Base-by-base conservation (phyloP, 2,329 filamentous ascomycete species). In the Fusarium hostae region DNA sequence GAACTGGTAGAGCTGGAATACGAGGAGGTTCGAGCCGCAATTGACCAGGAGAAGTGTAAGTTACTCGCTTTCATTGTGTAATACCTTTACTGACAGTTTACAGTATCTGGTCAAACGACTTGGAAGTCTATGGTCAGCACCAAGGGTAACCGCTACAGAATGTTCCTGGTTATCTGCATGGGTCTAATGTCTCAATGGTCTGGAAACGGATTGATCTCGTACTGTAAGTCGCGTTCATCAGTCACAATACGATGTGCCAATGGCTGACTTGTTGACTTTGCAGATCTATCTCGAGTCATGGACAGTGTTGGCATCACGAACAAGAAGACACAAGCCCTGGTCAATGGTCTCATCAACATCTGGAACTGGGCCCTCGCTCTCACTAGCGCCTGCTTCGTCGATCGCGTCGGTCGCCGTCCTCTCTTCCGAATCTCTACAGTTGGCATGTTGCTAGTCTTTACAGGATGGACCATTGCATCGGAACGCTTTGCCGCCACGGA, bases 1-100 rank as follows among this genome's bases (percentile, higher is more conserved):
- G 77, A 82, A 2, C 84, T 87, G 32, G 87, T 89, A 3, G 82
- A 83, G 60, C 78, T 87, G 18, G 86, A 89, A 70, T 86, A 85
- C 69, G 82, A 82, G 13, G 84, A 87, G 59, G 86, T 86, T 77
- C 79, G 69, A 2, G 55, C 58, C 0, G 75, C 76, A 1, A 78
- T 79, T n/a, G 72, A 75, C 12, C 84, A 56, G 6, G 84, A 86
- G 70, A 82, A 85, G 59, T 79, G 84, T 72, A 10, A 9, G 37
- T 24, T 2, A 4, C 12, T 4, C 2, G 4, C 10, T 15, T 1
- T 2, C 2, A 1, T 3, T 6, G 0, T 24, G 2, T 6, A 0
- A 11, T 28, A 1, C 12, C 12, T 4, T 11, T 26, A 9, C 52
- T 51, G 11, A 57, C 12, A 1, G 0, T 9, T 10, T 2, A 0